Evolutionary conservation across 1,139 yeast genomes (phyloP).

Genomic region (Ogataea hybrid): DNA sequence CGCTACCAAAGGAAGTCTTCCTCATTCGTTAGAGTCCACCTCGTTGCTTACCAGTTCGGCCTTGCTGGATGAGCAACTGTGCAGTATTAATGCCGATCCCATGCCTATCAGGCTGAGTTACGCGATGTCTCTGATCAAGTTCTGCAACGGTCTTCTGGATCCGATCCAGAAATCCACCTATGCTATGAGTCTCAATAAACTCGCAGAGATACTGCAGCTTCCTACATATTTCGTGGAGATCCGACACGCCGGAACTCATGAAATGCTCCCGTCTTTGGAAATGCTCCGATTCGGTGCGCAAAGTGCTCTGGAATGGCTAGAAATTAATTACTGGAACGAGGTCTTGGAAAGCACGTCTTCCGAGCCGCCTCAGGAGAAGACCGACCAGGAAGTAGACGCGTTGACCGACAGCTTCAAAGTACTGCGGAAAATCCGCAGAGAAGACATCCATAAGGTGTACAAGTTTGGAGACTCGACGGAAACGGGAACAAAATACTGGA

Average conservation of each 20-base stretch:
- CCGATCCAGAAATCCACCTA: constrained; percentile 77
- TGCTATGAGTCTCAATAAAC: constrained; percentile 73
- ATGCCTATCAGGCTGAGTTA: constrained; percentile 47
- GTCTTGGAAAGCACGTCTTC: constrained; percentile 28
- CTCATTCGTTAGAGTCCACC: constrained; percentile 78
- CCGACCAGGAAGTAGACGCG: constrained; percentile 15
- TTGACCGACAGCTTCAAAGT: constrained; percentile 31
- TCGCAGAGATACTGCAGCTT: constrained; percentile 67
- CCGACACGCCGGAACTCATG: constrained; percentile 92
- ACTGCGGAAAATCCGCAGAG: constrained; percentile 44
- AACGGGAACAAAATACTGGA: constrained; percentile 42
- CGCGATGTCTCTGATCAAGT: constrained; percentile 77
- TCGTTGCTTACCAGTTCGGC: constrained; percentile 55
- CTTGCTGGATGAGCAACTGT: constrained; percentile 42
- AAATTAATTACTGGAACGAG: constrained; percentile 68
- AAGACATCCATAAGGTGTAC: constrained; percentile 38
- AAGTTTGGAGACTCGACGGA: constrained; percentile 42
- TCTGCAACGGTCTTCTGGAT: constrained; percentile 90
- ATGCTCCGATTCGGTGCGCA: constrained; percentile 57
- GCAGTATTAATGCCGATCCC: constrained; percentile 24
- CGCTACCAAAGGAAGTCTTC: constrained; percentile 67
- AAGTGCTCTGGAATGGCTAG: constrained; percentile 75
- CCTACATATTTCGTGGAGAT: constrained; percentile 88
- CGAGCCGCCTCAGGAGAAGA: constrained; percentile 28
- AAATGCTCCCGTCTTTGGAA: constrained; percentile 67